phyloP scores from a whole-genome alignment of 805 yeast genomes.

The Candida nanaspora region DNA sequence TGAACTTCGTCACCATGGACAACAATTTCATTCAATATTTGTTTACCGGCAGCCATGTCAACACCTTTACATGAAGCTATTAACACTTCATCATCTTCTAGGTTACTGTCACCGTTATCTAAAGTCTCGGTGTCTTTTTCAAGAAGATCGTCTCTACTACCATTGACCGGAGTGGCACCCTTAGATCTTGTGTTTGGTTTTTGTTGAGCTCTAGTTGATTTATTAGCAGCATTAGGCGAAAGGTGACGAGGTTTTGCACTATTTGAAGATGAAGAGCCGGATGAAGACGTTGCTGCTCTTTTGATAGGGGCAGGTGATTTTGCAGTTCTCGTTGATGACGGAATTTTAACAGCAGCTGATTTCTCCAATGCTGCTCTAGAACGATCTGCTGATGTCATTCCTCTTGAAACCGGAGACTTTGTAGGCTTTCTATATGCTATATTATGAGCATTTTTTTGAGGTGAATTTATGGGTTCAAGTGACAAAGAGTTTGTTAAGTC shows the following conservation, averaged over 20 bases:
- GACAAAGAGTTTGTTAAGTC: constrained; percentile 1
- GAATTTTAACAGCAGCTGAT: constrained; percentile 24
- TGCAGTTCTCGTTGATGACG: constrained; percentile 8
- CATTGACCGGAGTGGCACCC: constrained; percentile 2
- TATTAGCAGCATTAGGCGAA: not conserved
- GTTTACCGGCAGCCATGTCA: constrained; percentile 72
- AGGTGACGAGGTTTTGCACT: not conserved
- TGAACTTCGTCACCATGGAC: constrained; percentile 85
- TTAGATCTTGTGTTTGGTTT: not conserved
- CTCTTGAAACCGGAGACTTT: constrained; percentile 3
- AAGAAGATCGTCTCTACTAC: constrained; percentile 5
- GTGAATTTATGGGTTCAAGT: constrained; percentile 3
- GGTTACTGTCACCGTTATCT: constrained; percentile 15
- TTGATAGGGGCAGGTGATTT: constrained; percentile 10
- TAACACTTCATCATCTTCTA: constrained; percentile 26
- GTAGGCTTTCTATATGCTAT: not conserved
- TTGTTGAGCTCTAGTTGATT: not conserved
- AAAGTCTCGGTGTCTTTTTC: constrained; percentile 24
- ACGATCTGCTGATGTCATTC: constrained; percentile 21
- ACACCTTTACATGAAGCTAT: constrained; percentile 57
- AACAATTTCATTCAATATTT: constrained; percentile 81
- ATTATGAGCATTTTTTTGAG: not conserved
- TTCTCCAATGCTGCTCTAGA: constrained; percentile 25
- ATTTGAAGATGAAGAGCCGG: not conserved
- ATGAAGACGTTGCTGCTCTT: not conserved